phyloP scores from a whole-genome alignment of 179 eudicot species.

The Amaranthus tricolor region DNA sequence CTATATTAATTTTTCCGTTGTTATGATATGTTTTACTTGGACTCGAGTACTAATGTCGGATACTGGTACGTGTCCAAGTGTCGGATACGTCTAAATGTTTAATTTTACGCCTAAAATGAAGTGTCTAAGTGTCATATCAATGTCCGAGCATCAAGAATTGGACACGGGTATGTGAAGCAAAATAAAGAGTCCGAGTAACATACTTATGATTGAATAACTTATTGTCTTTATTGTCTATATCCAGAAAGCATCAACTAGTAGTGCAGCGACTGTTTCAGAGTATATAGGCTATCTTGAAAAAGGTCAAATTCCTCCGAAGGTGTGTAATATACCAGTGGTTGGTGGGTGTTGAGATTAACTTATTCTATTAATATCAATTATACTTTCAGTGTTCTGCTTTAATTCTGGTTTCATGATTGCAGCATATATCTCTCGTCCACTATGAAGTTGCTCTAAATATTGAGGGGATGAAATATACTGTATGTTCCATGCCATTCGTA shows the following conservation, averaged over 20 bases:
- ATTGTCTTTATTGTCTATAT: slow-evolving; percentile 16
- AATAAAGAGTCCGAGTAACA: too few species aligned
- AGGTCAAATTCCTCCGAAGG: slow-evolving; percentile 99
- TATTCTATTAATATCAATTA: not conserved
- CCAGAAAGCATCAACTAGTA: slow-evolving; percentile 99
- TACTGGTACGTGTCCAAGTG: too few species aligned
- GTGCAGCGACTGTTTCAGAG: slow-evolving; percentile 96
- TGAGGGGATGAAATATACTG: slow-evolving; percentile 99
- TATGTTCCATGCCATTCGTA: slow-evolving; percentile 31
- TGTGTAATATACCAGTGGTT: slow-evolving; percentile 22
- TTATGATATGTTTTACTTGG: too few species aligned
- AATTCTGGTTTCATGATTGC: slow-evolving; percentile 35
- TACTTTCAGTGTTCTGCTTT: not conserved
- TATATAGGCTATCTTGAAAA: slow-evolving; percentile 97
- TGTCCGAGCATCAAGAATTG: too few species aligned
- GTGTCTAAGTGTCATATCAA: too few species aligned
- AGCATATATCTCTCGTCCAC: slow-evolving; percentile 98
- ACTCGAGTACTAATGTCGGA: too few species aligned
- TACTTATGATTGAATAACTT: not conserved
- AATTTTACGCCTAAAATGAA: too few species aligned
- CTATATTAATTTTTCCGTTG: too few species aligned
- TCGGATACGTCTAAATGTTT: too few species aligned
- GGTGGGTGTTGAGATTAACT: slow-evolving; percentile 4
- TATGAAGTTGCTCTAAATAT: slow-evolving; percentile 90
- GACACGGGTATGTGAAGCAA: too few species aligned